Percentiles rank a stretch among this genome's conserved stretches.
These are phyloP conservation scores for Choanephora cucurbitarum DNA, from an alignment of 371 early-diverging fungal genomes.

Conservation along the genomic window DNA sequence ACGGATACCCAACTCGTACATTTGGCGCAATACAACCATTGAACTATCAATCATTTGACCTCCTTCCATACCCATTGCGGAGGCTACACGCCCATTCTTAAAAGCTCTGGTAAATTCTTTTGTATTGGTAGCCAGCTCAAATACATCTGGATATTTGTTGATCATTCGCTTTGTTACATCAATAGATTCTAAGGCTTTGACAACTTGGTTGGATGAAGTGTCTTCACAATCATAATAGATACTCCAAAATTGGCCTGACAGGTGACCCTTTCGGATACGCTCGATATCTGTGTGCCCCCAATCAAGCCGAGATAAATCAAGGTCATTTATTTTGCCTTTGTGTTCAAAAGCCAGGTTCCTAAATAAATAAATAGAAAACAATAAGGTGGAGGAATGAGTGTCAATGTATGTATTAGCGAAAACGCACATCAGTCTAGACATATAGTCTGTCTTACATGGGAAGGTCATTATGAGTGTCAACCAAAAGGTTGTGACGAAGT, in stretches of 20 bases:
- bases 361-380: not conserved
- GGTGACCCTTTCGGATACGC: constrained; percentile 46
- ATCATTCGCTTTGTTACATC: constrained; percentile 62
- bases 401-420: too few relatives aligned
- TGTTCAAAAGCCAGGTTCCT: constrained; percentile 37
- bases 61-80: constrained; percentile 70
- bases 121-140: constrained; percentile 49
- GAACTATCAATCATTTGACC: constrained; percentile 69
- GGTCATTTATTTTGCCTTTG: constrained; percentile 42
- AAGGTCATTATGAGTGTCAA: constrained; percentile 53
- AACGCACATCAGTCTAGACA: too few relatives aligned
- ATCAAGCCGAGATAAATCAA: constrained; percentile 38
- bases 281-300: constrained; percentile 48
- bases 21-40: constrained; percentile 54
- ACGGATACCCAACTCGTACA: constrained; percentile 62
- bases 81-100: constrained; percentile 52
- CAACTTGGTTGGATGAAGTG: constrained; percentile 34
- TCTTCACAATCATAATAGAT: constrained; percentile 52
- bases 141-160: constrained; percentile 49
- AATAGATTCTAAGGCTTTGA: constrained; percentile 56
- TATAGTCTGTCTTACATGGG: constrained; percentile 32
- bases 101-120: constrained; percentile 50
- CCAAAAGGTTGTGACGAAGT: constrained; percentile 32
- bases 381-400: too few relatives aligned
- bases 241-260: constrained; percentile 69